Base-by-base conservation (phyloP, 169 alveolate species). In the Theileria luwenshuni region DNA sequence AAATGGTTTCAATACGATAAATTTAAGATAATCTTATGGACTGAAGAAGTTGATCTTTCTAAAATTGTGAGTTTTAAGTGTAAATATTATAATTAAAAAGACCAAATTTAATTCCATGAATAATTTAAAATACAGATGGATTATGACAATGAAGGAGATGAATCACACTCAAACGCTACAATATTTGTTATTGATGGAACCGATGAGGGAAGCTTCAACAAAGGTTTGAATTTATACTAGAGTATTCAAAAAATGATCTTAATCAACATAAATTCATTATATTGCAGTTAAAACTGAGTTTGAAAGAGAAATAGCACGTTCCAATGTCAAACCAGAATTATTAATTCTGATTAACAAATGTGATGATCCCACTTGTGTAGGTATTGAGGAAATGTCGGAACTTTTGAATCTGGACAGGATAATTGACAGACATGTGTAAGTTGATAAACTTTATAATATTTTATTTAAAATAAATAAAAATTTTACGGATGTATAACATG, bases 341-440 rank as follows among this genome's bases (percentile, higher is more conserved):
- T 72, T 74, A 32, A 52, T 74, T 6, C 23, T 74, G 60, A 56
- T 74, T 25, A 74, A 74, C 65, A 74, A 74, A 69, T 74, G 83
- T 41, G 83, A 74, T 58, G 65, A 74, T 15, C 83, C 21, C 23
- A 38, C 83, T 15, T 74, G 59, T 62, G 70, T 35, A 17, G 43
- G 52, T 69, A 65, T 74, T 25, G 83, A 74, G 19, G 83, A 74
- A 25, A 60, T 70, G 15, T 70, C 60, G 19, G 68, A 56, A n/a
- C 61, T 70, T 0, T 32, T 74, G 58, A 68, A 51, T 7, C 74
- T 74, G 13, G 64, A 74, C 63, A 62, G 63, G 25, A 63, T 74
- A 23, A 7, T 51, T 1, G 83, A 74, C 33, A 47, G 83, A 19
- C 83, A 74, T 30, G 83, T 74, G 83, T 74, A 74, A 47, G 83